Base-by-base conservation (phyloP, 768 basidiomycete genomes). In the Chiua virens region DNA sequence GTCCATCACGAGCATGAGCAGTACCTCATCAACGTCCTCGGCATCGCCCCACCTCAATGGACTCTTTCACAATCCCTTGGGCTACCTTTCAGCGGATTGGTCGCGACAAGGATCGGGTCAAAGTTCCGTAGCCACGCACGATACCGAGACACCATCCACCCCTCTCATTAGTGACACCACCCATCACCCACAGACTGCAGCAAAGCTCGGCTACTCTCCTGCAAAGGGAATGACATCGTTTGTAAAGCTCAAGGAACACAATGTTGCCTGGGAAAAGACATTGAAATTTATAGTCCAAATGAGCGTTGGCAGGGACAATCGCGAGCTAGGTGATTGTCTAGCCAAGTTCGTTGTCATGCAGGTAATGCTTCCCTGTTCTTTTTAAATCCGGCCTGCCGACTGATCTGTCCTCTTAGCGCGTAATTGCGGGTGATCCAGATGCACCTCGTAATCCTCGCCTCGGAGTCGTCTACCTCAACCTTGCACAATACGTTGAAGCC, bases 401-500 rank as follows among this genome's bases (percentile, higher is more conserved):
- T 50, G 39, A 45, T 22, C 15, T 35, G n/a, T 41, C 22, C 32
- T 18, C 25, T 55, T 74, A 87, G 71, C 79, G 80, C n/a, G 78
- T 85, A 28, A 71, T 80, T 36, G 71, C 73, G 1, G 78, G 79
- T 38, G 86, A 85, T 57, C 75, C 79, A 6, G 71, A 79, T 46
- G 70, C 77, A 8, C 79, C 83, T 2, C 74, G 74, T 15, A 81
- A 85, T 48, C 81, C 82, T 3, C 77, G 80, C 8, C 73, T 89
- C 3, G 89, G 89, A 3, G 75, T 75, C 7, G 75, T 90, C 8
- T 75, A 80, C 57, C 75, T 92, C 50, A 86, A 92, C 61, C 75
- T 92, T 2, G 83, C 89, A 0, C 85, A 90, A 61, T 92, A 89
- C 58, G 85, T 82, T 14, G 75, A 78, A 42, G 79, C 71, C 2